Percentiles rank a stretch among this genome's conserved stretches.
These are phyloP conservation scores for Boletus reticuloceps DNA, from an alignment of 768 basidiomycete species.

Conservation along the genomic window DNA sequence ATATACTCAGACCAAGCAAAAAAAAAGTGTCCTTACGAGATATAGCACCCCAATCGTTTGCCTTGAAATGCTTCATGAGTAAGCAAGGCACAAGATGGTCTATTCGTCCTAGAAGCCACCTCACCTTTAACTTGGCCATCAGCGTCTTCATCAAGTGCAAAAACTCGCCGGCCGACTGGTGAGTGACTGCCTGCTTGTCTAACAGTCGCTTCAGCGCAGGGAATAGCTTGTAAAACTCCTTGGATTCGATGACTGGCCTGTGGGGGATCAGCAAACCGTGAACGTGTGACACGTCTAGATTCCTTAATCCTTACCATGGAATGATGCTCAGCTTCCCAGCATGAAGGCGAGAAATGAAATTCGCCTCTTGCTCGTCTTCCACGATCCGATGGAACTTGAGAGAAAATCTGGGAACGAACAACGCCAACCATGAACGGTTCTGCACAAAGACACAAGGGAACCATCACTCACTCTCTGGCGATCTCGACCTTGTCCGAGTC, in stretches of 20 bases:
- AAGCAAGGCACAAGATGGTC: background rate
- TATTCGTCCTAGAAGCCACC: background rate
- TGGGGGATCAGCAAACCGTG: background rate
- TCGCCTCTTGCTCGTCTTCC: conserved; percentile 55
- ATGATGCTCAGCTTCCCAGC: conserved; percentile 53
- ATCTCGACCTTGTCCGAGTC: conserved; percentile 61
- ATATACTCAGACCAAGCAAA: background rate
- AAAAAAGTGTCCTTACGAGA: conserved; percentile 43
- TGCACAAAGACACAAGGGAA: background rate
- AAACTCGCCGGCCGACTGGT: conserved; percentile 52
- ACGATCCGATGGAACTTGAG: conserved; percentile 63
- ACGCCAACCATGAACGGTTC: background rate
- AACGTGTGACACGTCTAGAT: background rate
- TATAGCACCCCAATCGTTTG: conserved; percentile 63
- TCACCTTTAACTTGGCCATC: conserved; percentile 69
- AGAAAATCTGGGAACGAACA: conserved; percentile 39
- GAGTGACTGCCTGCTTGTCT: conserved; percentile 48
- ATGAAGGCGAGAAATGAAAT: conserved; percentile 62
- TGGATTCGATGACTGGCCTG: conserved; percentile 59
- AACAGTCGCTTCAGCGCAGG: conserved; percentile 43
- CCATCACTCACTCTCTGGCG: conserved; percentile 46
- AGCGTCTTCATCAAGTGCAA: conserved; percentile 56
- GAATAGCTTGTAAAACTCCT: conserved; percentile 58
- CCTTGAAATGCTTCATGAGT: conserved; percentile 30
- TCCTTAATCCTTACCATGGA: conserved; percentile 42